Evolutionary conservation across 495 filamentous ascomycete species (phyloP).

Genomic region (Aspergillus saccharolyticus): DNA sequence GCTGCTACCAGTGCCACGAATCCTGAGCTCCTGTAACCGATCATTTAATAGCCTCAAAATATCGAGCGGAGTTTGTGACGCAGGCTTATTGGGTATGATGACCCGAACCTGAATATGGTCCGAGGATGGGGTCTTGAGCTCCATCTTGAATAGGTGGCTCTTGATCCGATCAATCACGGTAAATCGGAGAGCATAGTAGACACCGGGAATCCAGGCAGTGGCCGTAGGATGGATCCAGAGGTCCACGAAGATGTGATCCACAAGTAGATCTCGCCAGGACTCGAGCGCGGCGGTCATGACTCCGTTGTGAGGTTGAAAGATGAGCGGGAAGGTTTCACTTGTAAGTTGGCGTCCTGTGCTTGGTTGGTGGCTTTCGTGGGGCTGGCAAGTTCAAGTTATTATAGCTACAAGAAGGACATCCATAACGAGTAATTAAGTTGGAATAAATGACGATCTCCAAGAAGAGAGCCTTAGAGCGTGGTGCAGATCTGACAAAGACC

Average conservation of each 20-base stretch:
- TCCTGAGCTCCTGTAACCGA: too few relatives aligned
- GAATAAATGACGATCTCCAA: too few relatives aligned
- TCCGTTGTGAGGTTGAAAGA: neutral
- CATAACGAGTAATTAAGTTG: too few relatives aligned
- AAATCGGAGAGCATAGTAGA: neutral
- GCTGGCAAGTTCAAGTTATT: too few relatives aligned
- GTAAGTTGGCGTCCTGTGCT: neutral
- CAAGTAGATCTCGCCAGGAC: neutral
- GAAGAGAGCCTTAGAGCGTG: too few relatives aligned
- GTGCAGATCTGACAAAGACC: too few relatives aligned
- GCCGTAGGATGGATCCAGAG: neutral
- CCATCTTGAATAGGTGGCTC: neutral
- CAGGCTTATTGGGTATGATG: neutral
- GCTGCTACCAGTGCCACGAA: too few relatives aligned
- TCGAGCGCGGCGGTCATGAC: neutral
- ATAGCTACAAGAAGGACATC: too few relatives aligned
- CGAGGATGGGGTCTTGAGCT: neutral
- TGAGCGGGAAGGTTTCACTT: neutral
- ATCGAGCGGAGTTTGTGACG: too few relatives aligned
- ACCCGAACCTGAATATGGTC: neutral
- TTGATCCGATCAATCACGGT: neutral
- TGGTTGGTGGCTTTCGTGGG: neutral
- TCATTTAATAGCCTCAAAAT: too few relatives aligned
- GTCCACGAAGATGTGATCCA: neutral
- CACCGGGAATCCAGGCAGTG: neutral